Conservation (phyloP, 345 rosid genomes). For the Luvunga scandens region DNA sequence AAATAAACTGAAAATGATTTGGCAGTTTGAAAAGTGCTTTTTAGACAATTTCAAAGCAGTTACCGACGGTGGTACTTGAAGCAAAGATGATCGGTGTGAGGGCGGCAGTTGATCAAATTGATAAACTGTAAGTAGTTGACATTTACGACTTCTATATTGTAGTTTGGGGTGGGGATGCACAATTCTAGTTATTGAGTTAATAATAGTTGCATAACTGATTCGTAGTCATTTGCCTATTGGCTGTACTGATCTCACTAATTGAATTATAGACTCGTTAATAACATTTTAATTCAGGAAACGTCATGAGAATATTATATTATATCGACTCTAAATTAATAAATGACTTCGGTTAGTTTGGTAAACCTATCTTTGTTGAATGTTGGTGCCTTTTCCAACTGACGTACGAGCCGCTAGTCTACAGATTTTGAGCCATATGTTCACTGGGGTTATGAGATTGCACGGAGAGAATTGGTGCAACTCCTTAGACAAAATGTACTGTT, state of each 20-base stretch:
- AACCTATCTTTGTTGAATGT: not conserved
- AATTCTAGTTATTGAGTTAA: too few species aligned
- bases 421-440: not conserved
- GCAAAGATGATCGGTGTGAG: not conserved
- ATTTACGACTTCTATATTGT: too few species aligned
- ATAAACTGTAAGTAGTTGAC: too few species aligned
- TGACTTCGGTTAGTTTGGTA: not conserved
- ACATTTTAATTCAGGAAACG: not conserved
- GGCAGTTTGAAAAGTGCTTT: not conserved
- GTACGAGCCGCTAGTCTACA: not conserved
- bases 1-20: not conserved
- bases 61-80: not conserved
- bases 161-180: too few species aligned
- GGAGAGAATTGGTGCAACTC: not conserved
- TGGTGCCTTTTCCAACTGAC: not conserved
- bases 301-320: not conserved
- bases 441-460: not conserved
- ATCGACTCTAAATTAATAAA: not conserved
- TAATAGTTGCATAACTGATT: too few species aligned
- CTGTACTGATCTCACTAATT: slow-evolving; percentile 1
- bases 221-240: not conserved
- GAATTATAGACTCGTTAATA: not conserved
- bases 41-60: not conserved
- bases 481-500: too few species aligned
- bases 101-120: not conserved